A percentile compares a stretch with the other conserved stretches of the same genome.
These are phyloP conservation scores for Viola odorata DNA, from an alignment of 345 rosid species.

Conservation along the genomic window DNA sequence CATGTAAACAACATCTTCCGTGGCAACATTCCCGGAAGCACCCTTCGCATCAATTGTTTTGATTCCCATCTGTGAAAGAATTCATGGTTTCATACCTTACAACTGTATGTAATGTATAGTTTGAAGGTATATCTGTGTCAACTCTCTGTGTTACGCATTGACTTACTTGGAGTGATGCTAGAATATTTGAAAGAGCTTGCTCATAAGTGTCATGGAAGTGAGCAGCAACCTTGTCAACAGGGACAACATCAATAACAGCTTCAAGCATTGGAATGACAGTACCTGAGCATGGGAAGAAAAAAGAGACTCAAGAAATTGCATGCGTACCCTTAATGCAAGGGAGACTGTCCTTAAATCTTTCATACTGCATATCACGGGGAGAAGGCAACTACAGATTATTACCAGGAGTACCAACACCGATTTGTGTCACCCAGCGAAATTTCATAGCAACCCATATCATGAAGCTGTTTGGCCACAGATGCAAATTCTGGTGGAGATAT, in stretches of 20 bases:
- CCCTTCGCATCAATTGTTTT: constrained; percentile 70
- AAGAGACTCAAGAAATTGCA: neutral
- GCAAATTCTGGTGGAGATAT: constrained; percentile 55
- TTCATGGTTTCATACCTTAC: no score
- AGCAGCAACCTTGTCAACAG: constrained; percentile 71
- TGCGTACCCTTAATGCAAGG: no score
- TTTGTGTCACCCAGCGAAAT: constrained; percentile 84
- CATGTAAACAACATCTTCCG: constrained; percentile 73
- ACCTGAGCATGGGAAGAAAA: constrained; percentile 36
- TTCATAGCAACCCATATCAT: constrained; percentile 93
- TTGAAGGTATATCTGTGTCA: no score
- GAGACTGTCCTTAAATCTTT: no score
- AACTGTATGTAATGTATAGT: no score
- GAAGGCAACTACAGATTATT: constrained; percentile 10
- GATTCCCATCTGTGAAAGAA: constrained; percentile 55
- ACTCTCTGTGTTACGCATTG: no score
- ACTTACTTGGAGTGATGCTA: constrained; percentile 75
- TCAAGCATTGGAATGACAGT: constrained; percentile 83
- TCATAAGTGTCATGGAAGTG: constrained; percentile 97
- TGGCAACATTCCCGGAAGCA: constrained; percentile 72
- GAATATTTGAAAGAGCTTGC: constrained; percentile 84
- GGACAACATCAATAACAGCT: constrained; percentile 71
- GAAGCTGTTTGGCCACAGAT: constrained; percentile 79
- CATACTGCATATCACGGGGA: neutral
- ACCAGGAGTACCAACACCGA: constrained; percentile 95